Percentiles rank a stretch among this genome's conserved stretches.
These are phyloP conservation scores for Daldinia grandis DNA, from an alignment of 495 filamentous ascomycete genomes.

Conservation along the genomic window DNA sequence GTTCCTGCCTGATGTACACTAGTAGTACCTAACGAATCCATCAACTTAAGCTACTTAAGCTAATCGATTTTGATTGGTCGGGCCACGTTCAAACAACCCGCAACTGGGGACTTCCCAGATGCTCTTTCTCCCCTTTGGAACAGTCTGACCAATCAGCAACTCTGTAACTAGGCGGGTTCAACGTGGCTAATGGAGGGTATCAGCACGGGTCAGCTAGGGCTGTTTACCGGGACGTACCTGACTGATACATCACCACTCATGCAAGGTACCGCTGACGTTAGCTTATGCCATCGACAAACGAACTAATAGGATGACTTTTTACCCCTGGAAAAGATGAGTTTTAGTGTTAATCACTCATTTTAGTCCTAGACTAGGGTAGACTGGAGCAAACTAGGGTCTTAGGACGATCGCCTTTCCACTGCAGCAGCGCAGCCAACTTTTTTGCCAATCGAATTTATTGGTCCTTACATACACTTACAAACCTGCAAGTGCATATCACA, in stretches of 20 bases:
- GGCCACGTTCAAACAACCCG: conserved; percentile 30
- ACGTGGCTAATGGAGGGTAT: conserved; percentile 33
- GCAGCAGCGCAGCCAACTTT: background rate
- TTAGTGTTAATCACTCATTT: conserved; percentile 23
- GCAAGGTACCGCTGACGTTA: conserved; percentile 35
- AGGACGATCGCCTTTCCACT: conserved; percentile 15
- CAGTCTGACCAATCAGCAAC: conserved; percentile 19
- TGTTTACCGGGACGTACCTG: conserved; percentile 22
- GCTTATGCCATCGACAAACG: background rate
- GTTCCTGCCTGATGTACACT: conserved; percentile 16
- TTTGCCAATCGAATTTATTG: background rate
- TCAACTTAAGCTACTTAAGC: background rate
- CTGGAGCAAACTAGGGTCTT: background rate
- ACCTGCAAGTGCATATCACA: background rate
- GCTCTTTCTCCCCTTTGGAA: conserved; percentile 21
- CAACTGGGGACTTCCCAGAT: conserved; percentile 21
- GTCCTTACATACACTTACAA: background rate
- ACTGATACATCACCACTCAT: conserved; percentile 31
- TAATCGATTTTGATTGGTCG: conserved; percentile 13
- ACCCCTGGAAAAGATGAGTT: conserved; percentile 16
- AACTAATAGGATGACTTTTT: conserved; percentile 18
- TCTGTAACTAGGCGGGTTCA: conserved; percentile 4
- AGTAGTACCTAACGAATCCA: conserved; percentile 16
- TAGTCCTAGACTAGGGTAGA: conserved; percentile 14
- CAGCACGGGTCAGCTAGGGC: conserved; percentile 26